Percentiles rank a stretch among this genome's conserved stretches.
phyloP scores from a whole-genome alignment of 2,329 filamentous ascomycete genomes.

The Lomentospora prolificans region DNA sequence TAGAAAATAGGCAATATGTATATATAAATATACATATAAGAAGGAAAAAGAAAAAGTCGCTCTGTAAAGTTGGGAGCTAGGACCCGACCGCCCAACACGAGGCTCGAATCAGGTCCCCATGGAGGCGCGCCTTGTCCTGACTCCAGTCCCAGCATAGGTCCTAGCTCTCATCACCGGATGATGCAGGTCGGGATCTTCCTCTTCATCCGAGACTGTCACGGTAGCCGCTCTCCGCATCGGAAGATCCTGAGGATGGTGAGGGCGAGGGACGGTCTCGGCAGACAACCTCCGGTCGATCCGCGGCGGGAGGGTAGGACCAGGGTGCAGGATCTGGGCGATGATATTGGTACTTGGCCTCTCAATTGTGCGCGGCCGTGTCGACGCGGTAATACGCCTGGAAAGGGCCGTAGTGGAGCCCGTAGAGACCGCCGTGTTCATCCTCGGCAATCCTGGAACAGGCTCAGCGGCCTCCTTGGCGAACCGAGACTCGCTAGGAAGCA shows the following conservation, averaged over 20 bases:
- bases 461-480: constrained; percentile 43
- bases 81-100: background rate
- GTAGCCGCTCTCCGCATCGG: constrained; percentile 8
- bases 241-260: constrained; percentile 7
- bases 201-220: constrained; percentile 8
- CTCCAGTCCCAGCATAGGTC: background rate
- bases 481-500: constrained; percentile 47
- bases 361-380: constrained; percentile 21
- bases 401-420: constrained; percentile 11
- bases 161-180: background rate
- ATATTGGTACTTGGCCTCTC: constrained; percentile 32
- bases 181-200: constrained; percentile 1
- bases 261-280: constrained; percentile 6
- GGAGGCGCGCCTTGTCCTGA: background rate
- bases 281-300: constrained; percentile 14
- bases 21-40: background rate
- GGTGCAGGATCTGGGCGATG: constrained; percentile 36
- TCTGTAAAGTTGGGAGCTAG: background rate
- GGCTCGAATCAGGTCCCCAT: background rate
- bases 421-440: constrained; percentile 26
- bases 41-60: background rate
- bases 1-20: background rate
- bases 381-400: constrained; percentile 20
- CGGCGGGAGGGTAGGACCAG: constrained; percentile 31
- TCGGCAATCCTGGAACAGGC: constrained; percentile 26